A percentile compares a stretch with the other conserved stretches of the same genome.
Conservation (phyloP, 1,284 basidiomycete genomes). For the Pisolithus thermaeus region DNA sequence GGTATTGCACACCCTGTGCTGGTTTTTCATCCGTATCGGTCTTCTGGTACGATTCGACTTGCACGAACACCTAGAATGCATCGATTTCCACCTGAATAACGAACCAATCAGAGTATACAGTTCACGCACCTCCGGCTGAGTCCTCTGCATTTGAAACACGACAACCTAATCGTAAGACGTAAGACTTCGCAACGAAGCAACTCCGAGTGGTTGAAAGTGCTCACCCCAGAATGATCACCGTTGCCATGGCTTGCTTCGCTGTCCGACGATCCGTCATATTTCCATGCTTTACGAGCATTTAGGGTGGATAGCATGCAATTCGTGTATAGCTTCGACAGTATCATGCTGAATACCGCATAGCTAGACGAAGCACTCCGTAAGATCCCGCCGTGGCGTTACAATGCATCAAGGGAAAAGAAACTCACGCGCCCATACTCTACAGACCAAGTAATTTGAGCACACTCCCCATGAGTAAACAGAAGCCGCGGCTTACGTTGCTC, state of each 20-base stretch:
- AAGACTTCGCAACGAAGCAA: background rate
- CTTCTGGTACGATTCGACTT: background rate
- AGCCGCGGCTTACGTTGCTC: background rate
- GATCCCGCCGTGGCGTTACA: no score
- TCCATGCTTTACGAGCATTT: slow-evolving; percentile 1
- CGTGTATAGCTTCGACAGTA: slow-evolving; percentile 1
- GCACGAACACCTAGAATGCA: background rate
- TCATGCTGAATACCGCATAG: background rate
- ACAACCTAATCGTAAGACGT: background rate
- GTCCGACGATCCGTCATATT: background rate
- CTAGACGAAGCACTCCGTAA: background rate
- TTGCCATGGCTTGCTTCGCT: background rate
- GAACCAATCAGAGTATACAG: background rate
- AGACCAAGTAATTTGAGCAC: background rate
- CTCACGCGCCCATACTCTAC: background rate
- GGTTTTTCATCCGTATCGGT: background rate
- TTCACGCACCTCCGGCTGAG: background rate
- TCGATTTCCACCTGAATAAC: background rate
- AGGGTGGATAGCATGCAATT: slow-evolving; percentile 1
- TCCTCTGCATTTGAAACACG: background rate
- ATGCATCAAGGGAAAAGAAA: background rate
- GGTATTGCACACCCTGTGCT: no score
- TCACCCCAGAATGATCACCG: background rate
- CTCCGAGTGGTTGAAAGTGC: background rate
- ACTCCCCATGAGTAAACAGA: background rate